A percentile compares a stretch with the other conserved stretches of the same genome.
These are phyloP conservation scores for Henckelia pumila DNA, from an alignment of 257 asterid species.

Conservation along the genomic window DNA sequence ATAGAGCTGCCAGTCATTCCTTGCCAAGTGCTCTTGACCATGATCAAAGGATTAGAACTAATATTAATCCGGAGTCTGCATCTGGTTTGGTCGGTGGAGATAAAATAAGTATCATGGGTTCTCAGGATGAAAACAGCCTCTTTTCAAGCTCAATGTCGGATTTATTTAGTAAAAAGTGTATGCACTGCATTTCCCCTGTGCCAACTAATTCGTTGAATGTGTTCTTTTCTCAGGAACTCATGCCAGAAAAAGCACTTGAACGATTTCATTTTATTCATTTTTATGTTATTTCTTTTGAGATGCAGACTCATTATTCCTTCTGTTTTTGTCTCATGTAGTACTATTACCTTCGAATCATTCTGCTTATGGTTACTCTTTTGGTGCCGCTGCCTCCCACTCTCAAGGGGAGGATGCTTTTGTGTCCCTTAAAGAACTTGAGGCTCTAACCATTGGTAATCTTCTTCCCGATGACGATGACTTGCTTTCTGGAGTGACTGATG, in stretches of 20 bases:
- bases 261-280: not conserved
- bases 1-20: conserved; percentile 61
- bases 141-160: conserved; percentile 60
- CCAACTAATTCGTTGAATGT: conserved; percentile 12
- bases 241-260: not conserved
- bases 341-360: conserved; percentile 60
- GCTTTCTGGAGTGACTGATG: conserved; percentile 50
- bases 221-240: conserved; percentile 3
- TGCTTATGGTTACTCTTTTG: conserved; percentile 59
- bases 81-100: conserved; percentile 59
- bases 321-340: conserved; percentile 52
- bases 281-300: too few species aligned
- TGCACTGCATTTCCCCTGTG: conserved; percentile 29
- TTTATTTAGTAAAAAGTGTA: conserved; percentile 72
- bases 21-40: conserved; percentile 71
- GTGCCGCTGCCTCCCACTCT: conserved; percentile 56
- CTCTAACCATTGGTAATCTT: conserved; percentile 92
- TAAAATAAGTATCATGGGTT: conserved; percentile 53
- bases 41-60: conserved; percentile 49
- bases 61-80: conserved; percentile 44
- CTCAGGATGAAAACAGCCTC: conserved; percentile 55
- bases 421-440: conserved; percentile 92
- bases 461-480: conserved; percentile 79
- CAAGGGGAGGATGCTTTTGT: conserved; percentile 82
- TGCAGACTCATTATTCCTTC: not conserved